phyloP scores from a whole-genome alignment of 306 rosid species.

The Vicia faba region DNA sequence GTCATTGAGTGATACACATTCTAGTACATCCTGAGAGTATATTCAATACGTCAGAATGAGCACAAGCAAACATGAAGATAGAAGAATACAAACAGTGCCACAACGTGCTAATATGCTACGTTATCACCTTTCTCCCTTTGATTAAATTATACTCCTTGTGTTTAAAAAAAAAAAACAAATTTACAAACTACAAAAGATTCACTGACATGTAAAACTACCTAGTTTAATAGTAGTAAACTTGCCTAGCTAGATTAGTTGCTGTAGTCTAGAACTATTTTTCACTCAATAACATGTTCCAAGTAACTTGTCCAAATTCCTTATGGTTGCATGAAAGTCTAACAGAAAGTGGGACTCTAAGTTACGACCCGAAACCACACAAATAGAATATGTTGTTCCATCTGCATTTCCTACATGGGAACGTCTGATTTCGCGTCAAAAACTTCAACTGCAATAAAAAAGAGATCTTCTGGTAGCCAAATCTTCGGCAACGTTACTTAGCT shows the following conservation, averaged over 20 bases:
- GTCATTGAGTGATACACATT: no score
- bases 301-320: background rate
- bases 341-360: background rate
- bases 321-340: slow-evolving; percentile 18
- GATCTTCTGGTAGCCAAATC: background rate
- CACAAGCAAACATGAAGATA: slow-evolving; percentile 13
- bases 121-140: slow-evolving; percentile 14
- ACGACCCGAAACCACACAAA: background rate
- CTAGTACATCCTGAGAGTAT: no score
- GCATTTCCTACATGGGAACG: background rate
- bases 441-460: no score
- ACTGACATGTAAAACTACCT: background rate
- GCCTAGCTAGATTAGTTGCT: background rate
- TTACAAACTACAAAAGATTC: slow-evolving; percentile 32
- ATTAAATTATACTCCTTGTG: slow-evolving; percentile 16
- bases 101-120: slow-evolving; percentile 7
- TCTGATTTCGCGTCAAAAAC: background rate
- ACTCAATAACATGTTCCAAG: slow-evolving; percentile 2
- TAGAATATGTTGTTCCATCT: background rate
- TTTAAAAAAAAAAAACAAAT: slow-evolving; percentile 4
- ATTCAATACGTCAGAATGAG: background rate
- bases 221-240: slow-evolving; percentile 7
- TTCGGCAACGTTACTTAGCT: slow-evolving; percentile 27
- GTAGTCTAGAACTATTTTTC: slow-evolving; percentile 30
- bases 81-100: background rate